Evolutionary conservation across 495 filamentous ascomycete genomes (phyloP), one percentile per base, ranked within the genome.

Genomic region (Aspergillus kassunensis): DNA sequence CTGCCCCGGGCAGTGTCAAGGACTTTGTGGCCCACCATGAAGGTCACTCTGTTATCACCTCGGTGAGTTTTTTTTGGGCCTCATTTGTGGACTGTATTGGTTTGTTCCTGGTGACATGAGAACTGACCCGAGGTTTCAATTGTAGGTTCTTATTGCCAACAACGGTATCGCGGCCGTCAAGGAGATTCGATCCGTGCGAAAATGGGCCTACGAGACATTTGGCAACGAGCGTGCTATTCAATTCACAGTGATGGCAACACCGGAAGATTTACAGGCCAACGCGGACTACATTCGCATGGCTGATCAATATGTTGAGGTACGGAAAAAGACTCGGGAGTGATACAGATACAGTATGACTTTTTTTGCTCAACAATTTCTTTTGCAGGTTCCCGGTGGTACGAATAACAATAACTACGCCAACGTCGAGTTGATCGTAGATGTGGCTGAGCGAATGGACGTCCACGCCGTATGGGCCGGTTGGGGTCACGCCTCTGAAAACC

Each of bases 331-430:
- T 23, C 11, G 29, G 19, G 15, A 24, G 35, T 9, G 6, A 7
- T 18, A 4, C 16, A 18, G 2, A 18, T 18, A 18, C 3, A 19
- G 16, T 19, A 2, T 18, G 8, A 16, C n/a, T 16, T 27, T 21
- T 25, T 19, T 35, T 15, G 15, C 21, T 24, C 37, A 44, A 19
- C 16, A n/a, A 8, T n/a, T 12, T 23, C 29, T 2, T 30, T 16
- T n/a, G 20, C 44, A 63, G 60, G 84, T 90, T 42, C 93, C 93
- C n/a, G 93, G 93, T 60, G 93, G 93, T 62, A 99, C 95, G 39
- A 99, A 99, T 75, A 99, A 99, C 79, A 97, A 99, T 83, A 99
- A 99, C 74, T 99, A 99, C 68, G 93, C 93, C 67, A 99, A 99
- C 73, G 93, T 99, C 40, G 93, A 99, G 76, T 78, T 99, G 60